phyloP scores from a whole-genome alignment of 495 filamentous ascomycete genomes.

The Penicillium macrosclerotiorum region DNA sequence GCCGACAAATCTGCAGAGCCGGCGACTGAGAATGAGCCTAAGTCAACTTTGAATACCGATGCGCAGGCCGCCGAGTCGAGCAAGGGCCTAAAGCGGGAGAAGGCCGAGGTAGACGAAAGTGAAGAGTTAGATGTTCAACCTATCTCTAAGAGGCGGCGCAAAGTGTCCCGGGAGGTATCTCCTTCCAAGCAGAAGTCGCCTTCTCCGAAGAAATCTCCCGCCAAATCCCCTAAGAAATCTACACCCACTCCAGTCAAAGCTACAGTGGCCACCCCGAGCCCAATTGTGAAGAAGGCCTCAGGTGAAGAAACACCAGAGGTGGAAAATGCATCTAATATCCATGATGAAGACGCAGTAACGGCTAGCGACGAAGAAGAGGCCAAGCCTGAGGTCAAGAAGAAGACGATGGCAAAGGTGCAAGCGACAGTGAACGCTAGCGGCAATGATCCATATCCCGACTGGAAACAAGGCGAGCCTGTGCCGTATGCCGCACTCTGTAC shows the following conservation, averaged over 20 bases:
- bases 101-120: constrained; percentile 40
- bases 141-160: constrained; percentile 43
- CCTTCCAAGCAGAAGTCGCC: constrained; percentile 14
- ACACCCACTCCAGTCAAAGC: neutral
- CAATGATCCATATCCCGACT: constrained; percentile 90
- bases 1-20: constrained; percentile 23
- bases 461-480: constrained; percentile 82
- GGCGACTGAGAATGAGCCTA: constrained; percentile 27
- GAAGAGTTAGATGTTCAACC: constrained; percentile 54
- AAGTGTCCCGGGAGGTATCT: constrained; percentile 10
- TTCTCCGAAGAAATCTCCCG: constrained; percentile 21
- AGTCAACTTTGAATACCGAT: constrained; percentile 6
- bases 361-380: constrained; percentile 64
- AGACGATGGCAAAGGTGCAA: constrained; percentile 82
- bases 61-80: constrained; percentile 5
- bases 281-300: constrained; percentile 32
- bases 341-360: constrained; percentile 49
- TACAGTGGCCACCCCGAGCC: constrained; percentile 22
- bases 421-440: constrained; percentile 60
- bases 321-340: constrained; percentile 38
- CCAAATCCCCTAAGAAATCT: constrained; percentile 3
- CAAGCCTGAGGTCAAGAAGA: constrained; percentile 70
- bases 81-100: constrained; percentile 38
- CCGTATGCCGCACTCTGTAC: constrained; percentile 94
- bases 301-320: constrained; percentile 36